phyloP scores from a whole-genome alignment of 257 asterid genomes.

The Sherardia arvensis region DNA sequence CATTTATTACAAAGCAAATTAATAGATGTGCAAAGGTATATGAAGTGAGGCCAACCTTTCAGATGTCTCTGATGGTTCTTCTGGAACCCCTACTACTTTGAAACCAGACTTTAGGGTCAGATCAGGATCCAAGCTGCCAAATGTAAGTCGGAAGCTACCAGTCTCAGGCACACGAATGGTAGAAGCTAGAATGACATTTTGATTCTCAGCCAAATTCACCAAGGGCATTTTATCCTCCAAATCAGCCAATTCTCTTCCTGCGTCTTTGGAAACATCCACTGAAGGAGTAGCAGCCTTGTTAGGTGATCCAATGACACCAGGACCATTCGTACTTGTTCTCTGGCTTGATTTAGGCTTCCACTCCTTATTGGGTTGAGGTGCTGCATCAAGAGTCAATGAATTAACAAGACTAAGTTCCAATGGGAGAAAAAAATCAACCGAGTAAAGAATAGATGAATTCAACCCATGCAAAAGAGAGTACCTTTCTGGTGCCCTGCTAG shows the following conservation, averaged over 20 bases:
- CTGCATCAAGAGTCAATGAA: constrained; percentile 27
- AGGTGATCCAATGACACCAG: constrained; percentile 54
- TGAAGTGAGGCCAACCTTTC: constrained; percentile 38
- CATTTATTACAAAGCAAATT: neutral
- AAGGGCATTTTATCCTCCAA: constrained; percentile 44
- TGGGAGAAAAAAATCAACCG: neutral
- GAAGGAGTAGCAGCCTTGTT: constrained; percentile 46
- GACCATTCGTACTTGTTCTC: constrained; percentile 40
- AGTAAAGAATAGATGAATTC: neutral
- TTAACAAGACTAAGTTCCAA: too few species aligned
- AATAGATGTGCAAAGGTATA: neutral
- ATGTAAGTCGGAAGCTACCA: constrained; percentile 68
- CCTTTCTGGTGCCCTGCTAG: constrained; percentile 73
- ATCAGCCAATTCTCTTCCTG: constrained; percentile 39
- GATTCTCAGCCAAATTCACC: constrained; percentile 46
- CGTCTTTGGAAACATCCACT: constrained; percentile 29
- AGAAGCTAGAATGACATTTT: constrained; percentile 84
- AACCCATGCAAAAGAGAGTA: constrained; percentile 23
- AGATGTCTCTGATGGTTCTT: constrained; percentile 41
- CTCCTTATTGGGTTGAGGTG: constrained; percentile 67
- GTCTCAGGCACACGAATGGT: constrained; percentile 86
- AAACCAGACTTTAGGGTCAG: constrained; percentile 28
- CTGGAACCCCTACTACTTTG: constrained; percentile 28
- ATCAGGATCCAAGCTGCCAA: constrained; percentile 79
- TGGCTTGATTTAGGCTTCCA: constrained; percentile 87